These are phyloP conservation scores for Paecilomyces formosus DNA, from an alignment of 2,329 filamentous ascomycete genomes.

Conservation along the genomic window DNA sequence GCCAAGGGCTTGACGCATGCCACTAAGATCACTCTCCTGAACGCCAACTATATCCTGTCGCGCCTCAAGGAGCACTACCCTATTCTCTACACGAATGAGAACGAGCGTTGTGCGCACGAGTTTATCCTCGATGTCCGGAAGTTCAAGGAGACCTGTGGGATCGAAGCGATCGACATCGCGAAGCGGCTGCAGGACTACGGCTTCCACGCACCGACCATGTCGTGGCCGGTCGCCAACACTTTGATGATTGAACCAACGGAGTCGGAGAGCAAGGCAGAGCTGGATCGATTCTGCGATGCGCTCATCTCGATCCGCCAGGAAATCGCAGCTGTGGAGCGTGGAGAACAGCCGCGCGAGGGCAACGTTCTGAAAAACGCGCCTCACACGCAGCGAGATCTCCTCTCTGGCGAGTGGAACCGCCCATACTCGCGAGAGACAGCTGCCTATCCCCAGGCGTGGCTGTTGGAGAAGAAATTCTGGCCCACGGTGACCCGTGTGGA, in stretches of 20 bases:
- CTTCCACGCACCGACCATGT: constrained; percentile 97
- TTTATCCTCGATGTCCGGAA: constrained; percentile 87
- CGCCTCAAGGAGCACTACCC: constrained; percentile 78
- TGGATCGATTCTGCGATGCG: constrained; percentile 88
- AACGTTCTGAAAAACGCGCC: constrained; percentile 89
- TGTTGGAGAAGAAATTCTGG: constrained; percentile 98
- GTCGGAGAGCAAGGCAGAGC: constrained; percentile 82
- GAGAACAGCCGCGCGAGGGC: constrained; percentile 62
- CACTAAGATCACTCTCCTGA: constrained; percentile 86
- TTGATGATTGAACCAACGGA: constrained; percentile 98
- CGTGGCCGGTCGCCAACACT: constrained; percentile 88
- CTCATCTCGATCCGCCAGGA: constrained; percentile 79
- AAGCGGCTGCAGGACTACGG: constrained; percentile 96
- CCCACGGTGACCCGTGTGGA: constrained; percentile 78
- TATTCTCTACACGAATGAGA: constrained; percentile 87
- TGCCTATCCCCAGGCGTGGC: constrained; percentile 74
- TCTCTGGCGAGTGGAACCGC: constrained; percentile 72
- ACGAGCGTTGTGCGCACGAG: constrained; percentile 88
- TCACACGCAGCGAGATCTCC: constrained; percentile 74
- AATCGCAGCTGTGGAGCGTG: constrained; percentile 76
- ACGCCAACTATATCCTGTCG: constrained; percentile 93
- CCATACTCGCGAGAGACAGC: constrained; percentile 74
- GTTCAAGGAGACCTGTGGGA: constrained; percentile 73
- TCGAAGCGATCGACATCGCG: constrained; percentile 91
- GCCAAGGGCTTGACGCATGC: constrained; percentile 74